Conservation (phyloP, 345 rosid species). For the Syzygium jambos region DNA sequence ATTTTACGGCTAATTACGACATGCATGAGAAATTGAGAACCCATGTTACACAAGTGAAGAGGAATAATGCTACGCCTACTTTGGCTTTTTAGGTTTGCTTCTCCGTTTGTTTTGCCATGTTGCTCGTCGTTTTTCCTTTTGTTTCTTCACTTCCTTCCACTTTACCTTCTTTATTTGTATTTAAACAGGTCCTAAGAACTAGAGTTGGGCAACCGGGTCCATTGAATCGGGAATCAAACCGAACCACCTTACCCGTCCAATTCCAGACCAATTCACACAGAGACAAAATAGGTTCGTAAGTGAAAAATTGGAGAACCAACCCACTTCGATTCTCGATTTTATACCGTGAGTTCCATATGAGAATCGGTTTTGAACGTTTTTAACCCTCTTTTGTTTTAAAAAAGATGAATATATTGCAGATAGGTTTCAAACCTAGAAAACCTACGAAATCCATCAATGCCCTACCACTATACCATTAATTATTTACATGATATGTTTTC, state of each 20-base stretch:
- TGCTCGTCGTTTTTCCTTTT: not conserved
- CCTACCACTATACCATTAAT: not conserved
- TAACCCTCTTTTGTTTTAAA: not conserved
- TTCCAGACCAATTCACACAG: not conserved
- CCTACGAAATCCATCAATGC: not conserved
- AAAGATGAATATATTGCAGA: not conserved
- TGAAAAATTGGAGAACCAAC: not conserved
- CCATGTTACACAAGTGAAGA: not conserved
- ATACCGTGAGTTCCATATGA: not conserved
- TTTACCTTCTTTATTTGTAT: not conserved
- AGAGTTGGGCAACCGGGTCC: not conserved
- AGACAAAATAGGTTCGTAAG: not conserved
- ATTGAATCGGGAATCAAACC: too few relatives aligned
- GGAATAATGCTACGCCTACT: not conserved
- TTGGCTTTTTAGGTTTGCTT: not conserved
- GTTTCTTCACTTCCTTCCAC: not conserved
- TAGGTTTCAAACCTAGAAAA: not conserved
- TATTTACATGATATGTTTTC: not conserved
- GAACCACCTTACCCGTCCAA: too few relatives aligned
- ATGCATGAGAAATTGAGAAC: not conserved
- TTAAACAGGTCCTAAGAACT: not conserved
- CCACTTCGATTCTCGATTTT: too few relatives aligned
- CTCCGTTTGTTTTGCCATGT: not conserved
- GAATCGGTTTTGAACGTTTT: not conserved
- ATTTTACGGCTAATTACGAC: not conserved